Evolutionary conservation across 2,329 filamentous ascomycete species (phyloP).

Genomic region (Fusarium burgessii): DNA sequence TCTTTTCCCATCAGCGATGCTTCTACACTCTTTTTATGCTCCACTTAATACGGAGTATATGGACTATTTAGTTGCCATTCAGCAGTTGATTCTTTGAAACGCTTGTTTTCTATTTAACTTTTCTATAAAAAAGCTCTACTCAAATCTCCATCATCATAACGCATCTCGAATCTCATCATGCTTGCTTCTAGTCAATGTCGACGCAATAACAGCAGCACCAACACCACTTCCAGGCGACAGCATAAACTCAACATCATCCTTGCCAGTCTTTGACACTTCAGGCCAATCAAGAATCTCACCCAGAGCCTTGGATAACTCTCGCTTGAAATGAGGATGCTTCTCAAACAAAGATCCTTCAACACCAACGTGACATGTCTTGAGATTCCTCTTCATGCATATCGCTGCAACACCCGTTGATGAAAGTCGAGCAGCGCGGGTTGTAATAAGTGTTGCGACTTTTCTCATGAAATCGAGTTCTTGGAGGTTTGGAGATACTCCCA

Average conservation of each 20-base stretch:
- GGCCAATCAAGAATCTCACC: slow-evolving; percentile 74
- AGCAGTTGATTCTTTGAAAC: too few species aligned
- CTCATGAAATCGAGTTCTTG: slow-evolving; percentile 90
- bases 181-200: neutral
- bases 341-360: slow-evolving; percentile 98
- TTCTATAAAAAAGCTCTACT: neutral
- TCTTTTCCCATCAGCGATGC: too few species aligned
- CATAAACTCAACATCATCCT: neutral
- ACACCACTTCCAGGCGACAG: slow-evolving; percentile 11
- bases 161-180: neutral
- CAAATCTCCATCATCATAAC: neutral
- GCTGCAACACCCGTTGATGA: slow-evolving; percentile 95
- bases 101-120: rapidly evolving
- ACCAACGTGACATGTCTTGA: slow-evolving; percentile 88
- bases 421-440: slow-evolving; percentile 92
- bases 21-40: too few species aligned
- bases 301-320: slow-evolving; percentile 87
- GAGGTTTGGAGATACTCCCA: slow-evolving; percentile 76
- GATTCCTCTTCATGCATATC: slow-evolving; percentile 95
- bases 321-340: slow-evolving; percentile 98
- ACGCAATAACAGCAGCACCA: slow-evolving; percentile 13
- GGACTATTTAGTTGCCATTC: too few species aligned
- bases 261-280: rapidly evolving
- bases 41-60: too few species aligned
- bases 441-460: slow-evolving; percentile 90